Evolutionary conservation across 2,329 filamentous ascomycete genomes (phyloP), one percentile per base, ranked within the genome.

Genomic region (Emergomyces orientalis): DNA sequence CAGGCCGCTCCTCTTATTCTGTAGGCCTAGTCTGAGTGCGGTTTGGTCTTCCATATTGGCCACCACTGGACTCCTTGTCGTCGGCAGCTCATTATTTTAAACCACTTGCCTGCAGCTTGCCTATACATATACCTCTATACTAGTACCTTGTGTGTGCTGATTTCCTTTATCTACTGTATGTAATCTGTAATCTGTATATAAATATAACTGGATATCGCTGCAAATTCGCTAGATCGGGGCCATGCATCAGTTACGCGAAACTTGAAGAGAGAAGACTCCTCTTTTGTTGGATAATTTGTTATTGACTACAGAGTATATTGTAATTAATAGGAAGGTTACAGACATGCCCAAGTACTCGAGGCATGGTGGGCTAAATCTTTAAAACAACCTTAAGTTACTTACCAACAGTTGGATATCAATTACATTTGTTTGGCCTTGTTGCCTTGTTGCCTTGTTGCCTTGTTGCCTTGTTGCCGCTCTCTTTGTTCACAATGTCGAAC

Each of bases 361-460:
- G n/a, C n/a, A n/a, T n/a, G n/a, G 45, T 22, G n/a, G 45, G 45
- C 45, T n/a, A 25, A 47, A 47, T 47, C 45, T 6, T 25, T 47
- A n/a, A n/a, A n/a, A n/a, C n/a, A n/a, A n/a, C n/a, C n/a, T n/a
- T n/a, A 37, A 19, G 6, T 11, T 25, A 39, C 13, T 34, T n/a
- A 7, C 39, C 57, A 59, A 59, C 57, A 47, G 27, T 22, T 59
- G 41, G 17, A 22, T 34, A 59, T 49, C 57, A n/a, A 59, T 5
- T 47, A 22, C 41, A 59, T 47, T 8, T 30, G 41, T 30, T 47
- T 59, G 25, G 37, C 39, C 22, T 58, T 43, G n/a, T 30, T 22
- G 25, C 39, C 39, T n/a, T n/a, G n/a, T n/a, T n/a, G n/a, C n/a
- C n/a, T n/a, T n/a, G n/a, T n/a, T n/a, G n/a, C n/a, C n/a, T n/a